These are phyloP conservation scores for Macrolepiota albuminosa DNA, from an alignment of 768 basidiomycete genomes.

Conservation along the genomic window DNA sequence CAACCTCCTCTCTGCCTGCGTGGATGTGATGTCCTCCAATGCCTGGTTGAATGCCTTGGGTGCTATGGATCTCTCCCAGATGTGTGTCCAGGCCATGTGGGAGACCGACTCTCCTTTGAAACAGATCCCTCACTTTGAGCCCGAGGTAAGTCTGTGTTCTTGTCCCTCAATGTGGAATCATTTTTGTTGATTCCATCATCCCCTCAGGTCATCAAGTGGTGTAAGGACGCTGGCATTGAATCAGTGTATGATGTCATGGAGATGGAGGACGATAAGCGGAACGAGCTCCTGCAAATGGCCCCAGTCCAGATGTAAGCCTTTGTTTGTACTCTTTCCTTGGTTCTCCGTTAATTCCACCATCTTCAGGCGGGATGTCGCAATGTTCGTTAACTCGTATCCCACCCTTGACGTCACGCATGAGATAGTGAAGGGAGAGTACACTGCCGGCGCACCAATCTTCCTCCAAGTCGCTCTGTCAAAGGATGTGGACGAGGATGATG, in stretches of 20 bases:
- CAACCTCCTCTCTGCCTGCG: conserved; percentile 88
- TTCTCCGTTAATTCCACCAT: conserved; percentile 11
- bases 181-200: neutral
- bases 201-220: conserved; percentile 70
- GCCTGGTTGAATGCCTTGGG: conserved; percentile 92
- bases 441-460: conserved; percentile 78
- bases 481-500: conserved; percentile 78
- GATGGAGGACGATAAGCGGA: conserved; percentile 90
- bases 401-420: conserved; percentile 90
- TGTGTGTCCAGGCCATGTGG: conserved; percentile 99
- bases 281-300: conserved; percentile 78
- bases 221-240: conserved; percentile 75
- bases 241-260: conserved; percentile 98
- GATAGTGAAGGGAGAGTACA: conserved; percentile 83
- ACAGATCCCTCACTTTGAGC: conserved; percentile 95
- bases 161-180: no score
- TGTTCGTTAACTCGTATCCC: conserved; percentile 94
- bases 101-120: conserved; percentile 93
- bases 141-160: conserved; percentile 50
- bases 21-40: conserved; percentile 97
- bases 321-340: neutral
- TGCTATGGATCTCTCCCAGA: conserved; percentile 97
- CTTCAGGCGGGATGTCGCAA: conserved; percentile 86
- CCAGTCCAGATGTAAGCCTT: conserved; percentile 79
- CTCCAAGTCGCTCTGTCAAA: conserved; percentile 76